phyloP scores from a whole-genome alignment of 306 rosid species.

The Medicago ruthenica region DNA sequence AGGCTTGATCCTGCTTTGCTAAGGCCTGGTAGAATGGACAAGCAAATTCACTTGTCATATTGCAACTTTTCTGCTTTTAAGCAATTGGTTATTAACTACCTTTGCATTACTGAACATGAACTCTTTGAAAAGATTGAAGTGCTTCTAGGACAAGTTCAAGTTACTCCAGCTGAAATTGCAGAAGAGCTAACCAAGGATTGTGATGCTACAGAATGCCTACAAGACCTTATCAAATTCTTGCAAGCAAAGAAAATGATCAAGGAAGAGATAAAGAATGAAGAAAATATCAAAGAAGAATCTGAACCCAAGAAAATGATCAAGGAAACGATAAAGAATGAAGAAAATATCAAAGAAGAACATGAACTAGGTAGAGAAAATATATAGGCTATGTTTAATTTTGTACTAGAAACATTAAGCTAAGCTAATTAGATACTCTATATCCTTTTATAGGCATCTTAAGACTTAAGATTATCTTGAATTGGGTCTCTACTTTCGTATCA shows the following conservation, averaged over 20 bases:
- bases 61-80: conserved; percentile 49
- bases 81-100: conserved; percentile 40
- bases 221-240: conserved; percentile 43
- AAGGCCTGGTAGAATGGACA: conserved; percentile 66
- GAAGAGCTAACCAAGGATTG: conserved; percentile 50
- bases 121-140: conserved; percentile 48
- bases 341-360: neutral
- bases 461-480: too few species aligned
- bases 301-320: conserved; percentile 2
- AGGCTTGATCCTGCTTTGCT: conserved; percentile 57
- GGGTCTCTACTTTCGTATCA: too few species aligned
- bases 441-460: too few species aligned
- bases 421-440: too few species aligned
- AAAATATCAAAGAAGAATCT: neutral
- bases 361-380: too few species aligned
- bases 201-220: conserved; percentile 27
- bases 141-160: conserved; percentile 47
- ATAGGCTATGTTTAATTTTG: too few species aligned
- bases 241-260: neutral
- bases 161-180: conserved; percentile 57
- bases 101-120: conserved; percentile 40
- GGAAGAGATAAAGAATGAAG: neutral
- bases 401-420: too few species aligned
- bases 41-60: conserved; percentile 51
- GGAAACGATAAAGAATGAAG: neutral